These are phyloP conservation scores for Diospyros lotus DNA, from an alignment of 148 eudicot genomes.

Conservation along the genomic window DNA sequence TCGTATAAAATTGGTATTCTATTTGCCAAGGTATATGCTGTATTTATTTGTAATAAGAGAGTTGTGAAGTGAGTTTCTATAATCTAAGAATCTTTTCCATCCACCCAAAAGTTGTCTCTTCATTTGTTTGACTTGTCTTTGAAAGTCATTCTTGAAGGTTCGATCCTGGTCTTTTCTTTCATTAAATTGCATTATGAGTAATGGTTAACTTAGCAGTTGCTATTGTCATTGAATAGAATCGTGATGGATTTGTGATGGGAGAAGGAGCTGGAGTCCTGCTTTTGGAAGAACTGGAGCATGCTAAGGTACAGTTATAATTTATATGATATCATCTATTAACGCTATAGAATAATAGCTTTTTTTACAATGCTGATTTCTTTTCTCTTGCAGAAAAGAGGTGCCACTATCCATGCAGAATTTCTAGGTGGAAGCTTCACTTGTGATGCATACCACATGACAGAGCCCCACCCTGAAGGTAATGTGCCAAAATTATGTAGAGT, in stretches of 20 bases:
- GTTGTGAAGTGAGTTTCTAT: background rate
- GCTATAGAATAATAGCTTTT: background rate
- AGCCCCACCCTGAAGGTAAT: constrained; percentile 94
- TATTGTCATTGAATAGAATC: constrained; percentile 46
- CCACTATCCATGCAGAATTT: constrained; percentile 88
- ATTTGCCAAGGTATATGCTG: background rate
- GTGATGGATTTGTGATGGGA: constrained; percentile 99
- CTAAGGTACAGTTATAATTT: constrained; percentile 44
- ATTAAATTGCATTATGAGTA: background rate
- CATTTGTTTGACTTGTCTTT: constrained; percentile 7
- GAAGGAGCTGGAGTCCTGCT: constrained; percentile 98
- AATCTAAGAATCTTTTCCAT: background rate
- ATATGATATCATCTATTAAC: background rate
- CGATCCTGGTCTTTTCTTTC: background rate
- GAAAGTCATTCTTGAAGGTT: background rate
- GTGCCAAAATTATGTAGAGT: background rate
- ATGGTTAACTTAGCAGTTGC: constrained; percentile 3
- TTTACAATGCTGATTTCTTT: constrained; percentile 5
- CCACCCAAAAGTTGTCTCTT: background rate
- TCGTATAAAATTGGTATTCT: background rate
- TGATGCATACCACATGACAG: constrained; percentile 98
- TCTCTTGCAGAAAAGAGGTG: constrained; percentile 71
- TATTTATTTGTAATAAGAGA: background rate
- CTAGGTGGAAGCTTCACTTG: constrained; percentile 96
- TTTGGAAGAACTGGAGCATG: constrained; percentile 93